phyloP scores from a whole-genome alignment of 2,329 filamentous ascomycete genomes.

The Chaetomium sp. region DNA sequence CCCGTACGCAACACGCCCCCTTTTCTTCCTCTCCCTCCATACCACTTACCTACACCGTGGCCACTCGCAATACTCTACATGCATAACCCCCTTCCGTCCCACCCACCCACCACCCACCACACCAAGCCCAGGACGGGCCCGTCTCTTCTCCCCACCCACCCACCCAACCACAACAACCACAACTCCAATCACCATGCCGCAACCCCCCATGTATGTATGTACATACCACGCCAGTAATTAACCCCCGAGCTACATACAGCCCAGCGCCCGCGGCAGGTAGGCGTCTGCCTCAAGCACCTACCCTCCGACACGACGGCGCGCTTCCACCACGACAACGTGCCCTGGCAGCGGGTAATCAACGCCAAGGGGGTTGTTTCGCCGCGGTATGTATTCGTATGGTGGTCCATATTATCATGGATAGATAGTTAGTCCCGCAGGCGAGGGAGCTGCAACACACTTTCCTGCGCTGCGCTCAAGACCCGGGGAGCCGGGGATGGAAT shows the following conservation, averaged over 20 bases:
- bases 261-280: slow-evolving; percentile 79
- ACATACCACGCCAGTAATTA: too few relatives aligned
- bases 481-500: too few relatives aligned
- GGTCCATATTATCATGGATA: too few relatives aligned
- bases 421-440: too few relatives aligned
- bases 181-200: too few relatives aligned
- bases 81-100: background rate
- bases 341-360: slow-evolving; percentile 94
- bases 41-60: too few relatives aligned
- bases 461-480: too few relatives aligned
- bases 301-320: slow-evolving; percentile 54
- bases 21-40: background rate
- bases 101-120: background rate
- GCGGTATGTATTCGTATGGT: slow-evolving; percentile 64
- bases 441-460: too few relatives aligned
- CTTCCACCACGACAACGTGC: slow-evolving; percentile 78
- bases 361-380: slow-evolving; percentile 83
- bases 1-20: slow-evolving; percentile 56
- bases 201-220: too few relatives aligned
- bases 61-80: too few relatives aligned
- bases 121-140: background rate
- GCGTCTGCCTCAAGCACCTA: slow-evolving; percentile 86
- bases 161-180: background rate
- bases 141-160: background rate
- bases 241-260: slow-evolving; percentile 51